Evolutionary conservation across 495 filamentous ascomycete genomes (phyloP).

Genomic region (Hypoxylon lienhwacheense): DNA sequence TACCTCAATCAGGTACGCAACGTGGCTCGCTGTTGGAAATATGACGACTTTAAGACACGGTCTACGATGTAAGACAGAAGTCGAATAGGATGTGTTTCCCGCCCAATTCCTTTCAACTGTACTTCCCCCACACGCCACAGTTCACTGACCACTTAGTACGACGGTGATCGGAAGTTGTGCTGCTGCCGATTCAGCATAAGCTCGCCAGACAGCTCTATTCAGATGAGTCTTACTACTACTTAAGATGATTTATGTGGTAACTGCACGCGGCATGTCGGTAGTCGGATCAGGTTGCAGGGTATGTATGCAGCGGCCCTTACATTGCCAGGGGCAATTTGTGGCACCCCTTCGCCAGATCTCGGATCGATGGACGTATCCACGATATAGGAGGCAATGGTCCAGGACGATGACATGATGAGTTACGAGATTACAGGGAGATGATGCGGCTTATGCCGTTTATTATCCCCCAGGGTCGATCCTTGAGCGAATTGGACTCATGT

Average conservation of each 20-base stretch:
- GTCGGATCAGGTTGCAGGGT: slow-evolving; percentile 18
- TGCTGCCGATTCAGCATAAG: not conserved
- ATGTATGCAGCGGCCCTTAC: slow-evolving; percentile 23
- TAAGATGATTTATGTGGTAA: no score
- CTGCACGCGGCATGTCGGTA: slow-evolving; percentile 29
- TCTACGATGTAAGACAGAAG: no score
- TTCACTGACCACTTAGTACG: no score
- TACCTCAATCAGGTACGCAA: no score
- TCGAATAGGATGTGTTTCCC: no score
- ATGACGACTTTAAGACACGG: no score
- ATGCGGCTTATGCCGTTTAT: slow-evolving; percentile 21
- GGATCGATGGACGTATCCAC: slow-evolving; percentile 17
- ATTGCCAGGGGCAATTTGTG: slow-evolving; percentile 2
- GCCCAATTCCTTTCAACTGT: no score
- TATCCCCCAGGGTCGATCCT: slow-evolving; percentile 14
- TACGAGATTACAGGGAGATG: slow-evolving; percentile 10
- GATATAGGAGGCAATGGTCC: not conserved
- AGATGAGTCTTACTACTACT: no score
- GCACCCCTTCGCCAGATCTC: slow-evolving; percentile 14
- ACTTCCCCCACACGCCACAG: no score
- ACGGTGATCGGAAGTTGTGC: no score
- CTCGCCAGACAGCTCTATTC: not conserved
- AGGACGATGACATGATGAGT: not conserved
- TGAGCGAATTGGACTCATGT: slow-evolving; percentile 5
- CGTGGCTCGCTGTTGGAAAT: no score